Base-by-base conservation (phyloP, 2,329 filamentous ascomycete species). In the Fusarium keratoplasticum region DNA sequence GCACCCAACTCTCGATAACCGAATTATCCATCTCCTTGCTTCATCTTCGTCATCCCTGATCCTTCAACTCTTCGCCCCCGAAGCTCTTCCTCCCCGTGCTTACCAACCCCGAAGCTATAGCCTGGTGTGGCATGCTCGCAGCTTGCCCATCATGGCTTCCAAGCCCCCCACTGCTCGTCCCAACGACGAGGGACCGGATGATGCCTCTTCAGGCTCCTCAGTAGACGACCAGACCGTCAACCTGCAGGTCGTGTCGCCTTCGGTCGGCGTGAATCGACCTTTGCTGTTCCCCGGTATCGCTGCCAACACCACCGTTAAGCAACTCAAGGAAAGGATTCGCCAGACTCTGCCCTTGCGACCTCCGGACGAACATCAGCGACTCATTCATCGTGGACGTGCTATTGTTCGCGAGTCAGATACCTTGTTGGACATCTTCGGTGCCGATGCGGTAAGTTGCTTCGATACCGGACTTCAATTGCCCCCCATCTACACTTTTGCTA, bases 381-480 rank as follows among this genome's bases (percentile, higher is more conserved):
- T 92, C 67, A 92, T 92, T 40, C 87, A 92, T 76, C 85, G 88
- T 47, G 90, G 90, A 1, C 87, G 89, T 38, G 84, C 90, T 55
- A 81, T 92, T 57, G 79, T 84, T 33, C 86, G 86, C 59, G 89
- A 91, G 40, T 81, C 82, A 13, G 88, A 90, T 66, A 90, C 87
- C 18, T 83, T 92, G 81, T 77, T 86, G 27, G 86, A 89, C 40
- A 81, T 92, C 4, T 89, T 92, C 77, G 89, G 90, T 4, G 82
- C 86, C 65, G 87, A 89, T 69, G 81, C 84, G 62, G 89, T 90
- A 83, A 10, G 64, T 54, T 36, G 22, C 14, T 31, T 36, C 27
- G 58, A 55, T 40, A 61, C 60, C 50, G 50, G 35, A 44, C 68
- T 50, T 42, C 64, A 27, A 66, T 47, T 59, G 27, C 33, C 42